These are phyloP conservation scores for Diaporthe ilicicola DNA, from an alignment of 2,329 filamentous ascomycete species.

Conservation along the genomic window DNA sequence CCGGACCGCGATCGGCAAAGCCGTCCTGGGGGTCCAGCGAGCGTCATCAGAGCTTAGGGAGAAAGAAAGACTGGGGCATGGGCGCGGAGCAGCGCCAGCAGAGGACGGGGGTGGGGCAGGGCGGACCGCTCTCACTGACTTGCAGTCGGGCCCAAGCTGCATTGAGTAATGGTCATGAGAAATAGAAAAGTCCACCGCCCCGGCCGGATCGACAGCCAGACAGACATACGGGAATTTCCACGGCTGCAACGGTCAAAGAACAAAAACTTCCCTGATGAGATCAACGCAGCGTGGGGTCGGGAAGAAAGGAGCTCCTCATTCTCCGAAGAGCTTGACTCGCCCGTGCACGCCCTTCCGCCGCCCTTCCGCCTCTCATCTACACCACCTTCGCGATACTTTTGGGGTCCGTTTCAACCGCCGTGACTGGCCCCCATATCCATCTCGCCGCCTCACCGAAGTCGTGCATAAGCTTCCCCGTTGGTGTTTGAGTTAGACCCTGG, in stretches of 20 bases:
- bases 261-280: not conserved
- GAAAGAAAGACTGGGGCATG: not conserved
- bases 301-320: not conserved
- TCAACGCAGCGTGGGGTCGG: not conserved
- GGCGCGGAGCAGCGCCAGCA: slow-evolving; percentile 21
- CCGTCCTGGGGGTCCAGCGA: not conserved
- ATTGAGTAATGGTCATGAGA: slow-evolving; percentile 17
- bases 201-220: not conserved
- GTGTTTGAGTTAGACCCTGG: slow-evolving; percentile 1
- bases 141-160: slow-evolving; percentile 2
- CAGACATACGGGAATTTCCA: not conserved
- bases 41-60: slow-evolving; percentile 10
- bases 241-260: not conserved
- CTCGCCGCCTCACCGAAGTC: not conserved
- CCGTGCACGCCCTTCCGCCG: not conserved
- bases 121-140: slow-evolving; percentile 1
- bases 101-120: not conserved
- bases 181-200: not conserved
- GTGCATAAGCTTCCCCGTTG: not conserved
- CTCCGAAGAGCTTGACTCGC: not conserved
- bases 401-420: not conserved
- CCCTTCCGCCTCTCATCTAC: not conserved
- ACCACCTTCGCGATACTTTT: slow-evolving; percentile 7
- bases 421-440: too few species aligned
- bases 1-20: slow-evolving; percentile 28